Evolutionary conservation across 345 rosid species (phyloP).

Genomic region (Gossypium rotundifolium): DNA sequence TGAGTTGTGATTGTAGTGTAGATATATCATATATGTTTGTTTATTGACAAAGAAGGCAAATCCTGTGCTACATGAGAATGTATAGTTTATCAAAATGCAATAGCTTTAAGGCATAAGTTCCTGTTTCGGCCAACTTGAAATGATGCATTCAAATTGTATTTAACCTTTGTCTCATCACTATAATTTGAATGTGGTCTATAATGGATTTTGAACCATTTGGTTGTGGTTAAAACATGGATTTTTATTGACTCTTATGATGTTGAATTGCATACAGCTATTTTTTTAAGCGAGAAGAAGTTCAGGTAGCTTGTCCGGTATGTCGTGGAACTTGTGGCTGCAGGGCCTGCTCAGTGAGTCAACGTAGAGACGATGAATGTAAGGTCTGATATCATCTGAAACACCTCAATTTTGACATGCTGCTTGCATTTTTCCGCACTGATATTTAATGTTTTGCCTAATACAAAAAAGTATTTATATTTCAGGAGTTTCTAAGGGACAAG

Average conservation of each 20-base stretch:
- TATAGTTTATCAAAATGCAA: background rate
- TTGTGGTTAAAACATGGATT: background rate
- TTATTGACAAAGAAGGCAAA: background rate
- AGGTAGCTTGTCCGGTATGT: conserved; percentile 79
- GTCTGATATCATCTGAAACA: conserved; percentile 54
- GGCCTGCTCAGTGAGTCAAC: conserved; percentile 47
- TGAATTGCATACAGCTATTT: conserved; percentile 45
- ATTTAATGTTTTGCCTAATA: conserved; percentile 13
- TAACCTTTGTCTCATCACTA: background rate
- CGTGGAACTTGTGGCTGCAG: conserved; percentile 78
- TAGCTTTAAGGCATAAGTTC: background rate
- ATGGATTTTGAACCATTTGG: conserved; percentile 2
- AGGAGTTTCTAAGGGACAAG: conserved; percentile 52
- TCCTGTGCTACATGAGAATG: too few relatives aligned
- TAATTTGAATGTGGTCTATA: background rate
- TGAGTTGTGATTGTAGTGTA: background rate
- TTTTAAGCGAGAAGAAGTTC: conserved; percentile 66
- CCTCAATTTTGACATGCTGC: conserved; percentile 3
- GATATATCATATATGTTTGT: background rate
- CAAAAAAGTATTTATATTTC: conserved; percentile 22
- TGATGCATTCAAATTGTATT: too few relatives aligned
- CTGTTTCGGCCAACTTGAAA: background rate
- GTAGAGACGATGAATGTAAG: conserved; percentile 64
- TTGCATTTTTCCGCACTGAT: conserved; percentile 10
- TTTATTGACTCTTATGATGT: conserved; percentile 6